A percentile compares a stretch with the other conserved stretches of the same genome.
These are phyloP conservation scores for Rhododendron griersonianum DNA, from an alignment of 148 eudicot species.

Conservation along the genomic window DNA sequence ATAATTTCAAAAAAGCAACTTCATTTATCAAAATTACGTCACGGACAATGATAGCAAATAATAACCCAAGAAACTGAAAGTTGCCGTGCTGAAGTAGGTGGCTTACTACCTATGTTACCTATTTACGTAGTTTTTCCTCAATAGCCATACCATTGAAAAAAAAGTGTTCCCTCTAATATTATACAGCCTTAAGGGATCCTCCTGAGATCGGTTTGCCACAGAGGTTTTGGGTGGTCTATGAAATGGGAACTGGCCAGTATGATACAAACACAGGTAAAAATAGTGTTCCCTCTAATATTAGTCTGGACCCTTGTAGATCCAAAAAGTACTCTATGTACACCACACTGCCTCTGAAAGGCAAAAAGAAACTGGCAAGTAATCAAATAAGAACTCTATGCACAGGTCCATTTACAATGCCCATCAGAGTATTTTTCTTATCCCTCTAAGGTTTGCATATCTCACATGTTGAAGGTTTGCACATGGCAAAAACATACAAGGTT, in stretches of 20 bases:
- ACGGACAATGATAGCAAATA: neutral
- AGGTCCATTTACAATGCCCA: too few relatives aligned
- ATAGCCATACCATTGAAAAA: neutral
- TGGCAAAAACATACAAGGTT: too few relatives aligned
- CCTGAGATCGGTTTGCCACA: neutral
- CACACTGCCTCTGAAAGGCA: too few relatives aligned
- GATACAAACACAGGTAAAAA: neutral
- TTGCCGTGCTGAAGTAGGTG: neutral
- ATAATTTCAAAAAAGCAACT: neutral
- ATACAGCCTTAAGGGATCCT: neutral
- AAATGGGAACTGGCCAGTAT: neutral
- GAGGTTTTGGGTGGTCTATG: neutral
- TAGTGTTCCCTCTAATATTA: neutral
- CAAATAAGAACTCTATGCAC: too few relatives aligned
- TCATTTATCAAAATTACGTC: neutral
- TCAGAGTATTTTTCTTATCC: too few relatives aligned
- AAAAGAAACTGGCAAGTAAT: too few relatives aligned
- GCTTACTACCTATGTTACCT: neutral
- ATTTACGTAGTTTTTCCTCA: neutral
- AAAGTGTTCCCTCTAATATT: neutral
- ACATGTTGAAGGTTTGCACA: too few relatives aligned
- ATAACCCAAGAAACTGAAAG: neutral
- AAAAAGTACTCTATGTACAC: too few relatives aligned
- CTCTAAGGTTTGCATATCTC: too few relatives aligned
- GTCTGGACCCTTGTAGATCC: too few relatives aligned